Evolutionary conservation across 805 yeast genomes (phyloP).

Genomic region (Metschnikowia lachancei): DNA sequence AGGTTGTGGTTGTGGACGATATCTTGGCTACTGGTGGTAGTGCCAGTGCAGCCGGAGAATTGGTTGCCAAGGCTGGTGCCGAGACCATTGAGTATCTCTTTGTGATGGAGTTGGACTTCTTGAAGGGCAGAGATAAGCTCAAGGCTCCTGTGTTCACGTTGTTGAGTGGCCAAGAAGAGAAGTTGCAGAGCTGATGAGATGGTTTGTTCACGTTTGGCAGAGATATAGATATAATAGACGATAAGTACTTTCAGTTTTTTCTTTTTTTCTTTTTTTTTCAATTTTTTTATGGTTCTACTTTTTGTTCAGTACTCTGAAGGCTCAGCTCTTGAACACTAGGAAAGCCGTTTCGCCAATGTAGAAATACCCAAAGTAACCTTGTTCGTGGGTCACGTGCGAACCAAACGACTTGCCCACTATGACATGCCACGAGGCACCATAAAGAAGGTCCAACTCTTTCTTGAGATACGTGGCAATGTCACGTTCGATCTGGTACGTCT

Average conservation of each 20-base stretch:
- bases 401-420: constrained; percentile 80
- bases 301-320: not conserved
- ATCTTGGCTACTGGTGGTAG: constrained; percentile 98
- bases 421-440: constrained; percentile 78
- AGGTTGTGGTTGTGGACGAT: constrained; percentile 88
- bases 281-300: not conserved
- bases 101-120: constrained; percentile 91
- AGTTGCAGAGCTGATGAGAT: constrained; percentile 19
- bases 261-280: not conserved
- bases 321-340: constrained; percentile 59
- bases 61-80: constrained; percentile 64
- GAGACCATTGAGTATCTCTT: constrained; percentile 77
- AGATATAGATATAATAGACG: no score
- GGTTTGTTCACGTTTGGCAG: no score
- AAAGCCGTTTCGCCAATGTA: constrained; percentile 69
- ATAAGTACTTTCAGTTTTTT: not conserved
- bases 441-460: constrained; percentile 60
- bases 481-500: constrained; percentile 45
- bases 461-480: constrained; percentile 67
- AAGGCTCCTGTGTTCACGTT: constrained; percentile 87
- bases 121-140: constrained; percentile 88
- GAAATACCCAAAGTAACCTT: constrained; percentile 67
- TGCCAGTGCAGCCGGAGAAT: constrained; percentile 89
- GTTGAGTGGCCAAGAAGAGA: constrained; percentile 74
- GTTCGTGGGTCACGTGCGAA: constrained; percentile 74